These are phyloP conservation scores for Phellinidium pouzarii DNA, from an alignment of 1,284 basidiomycete genomes.

Conservation along the genomic window DNA sequence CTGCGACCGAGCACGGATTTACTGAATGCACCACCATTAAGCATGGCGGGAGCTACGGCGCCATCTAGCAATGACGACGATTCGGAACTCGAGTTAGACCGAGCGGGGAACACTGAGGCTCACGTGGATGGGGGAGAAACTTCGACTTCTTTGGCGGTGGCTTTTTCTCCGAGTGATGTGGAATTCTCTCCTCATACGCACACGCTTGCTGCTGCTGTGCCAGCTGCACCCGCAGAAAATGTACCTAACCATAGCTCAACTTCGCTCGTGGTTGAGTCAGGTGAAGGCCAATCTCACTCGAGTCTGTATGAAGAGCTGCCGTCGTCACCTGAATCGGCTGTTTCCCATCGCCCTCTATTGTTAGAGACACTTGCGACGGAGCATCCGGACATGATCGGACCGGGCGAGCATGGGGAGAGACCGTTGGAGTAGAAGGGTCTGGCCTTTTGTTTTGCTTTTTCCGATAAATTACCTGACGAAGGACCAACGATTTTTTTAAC, in stretches of 20 bases:
- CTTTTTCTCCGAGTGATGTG: too few species aligned
- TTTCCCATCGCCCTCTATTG: constrained; percentile 32
- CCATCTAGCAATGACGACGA: not conserved
- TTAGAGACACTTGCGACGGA: constrained; percentile 9
- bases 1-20: not conserved
- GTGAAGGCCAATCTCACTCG: constrained; percentile 24
- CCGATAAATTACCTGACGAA: too few species aligned
- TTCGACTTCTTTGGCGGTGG: not conserved
- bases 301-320: constrained; percentile 30
- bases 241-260: constrained; percentile 13
- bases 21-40: constrained; percentile 1
- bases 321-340: constrained; percentile 31
- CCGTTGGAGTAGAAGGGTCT: not conserved
- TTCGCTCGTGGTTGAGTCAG: constrained; percentile 27
- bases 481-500: too few species aligned
- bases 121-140: not conserved
- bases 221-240: not conserved
- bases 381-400: not conserved
- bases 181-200: too few species aligned
- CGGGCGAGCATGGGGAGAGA: not conserved
- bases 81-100: not conserved
- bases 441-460: constrained; percentile 7
- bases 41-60: constrained; percentile 4
- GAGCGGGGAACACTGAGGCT: not conserved
- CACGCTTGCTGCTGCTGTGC: not conserved